Evolutionary conservation across 768 basidiomycete species (phyloP), one percentile per base, ranked within the genome.

Genomic region (Lepiota subincarnata): DNA sequence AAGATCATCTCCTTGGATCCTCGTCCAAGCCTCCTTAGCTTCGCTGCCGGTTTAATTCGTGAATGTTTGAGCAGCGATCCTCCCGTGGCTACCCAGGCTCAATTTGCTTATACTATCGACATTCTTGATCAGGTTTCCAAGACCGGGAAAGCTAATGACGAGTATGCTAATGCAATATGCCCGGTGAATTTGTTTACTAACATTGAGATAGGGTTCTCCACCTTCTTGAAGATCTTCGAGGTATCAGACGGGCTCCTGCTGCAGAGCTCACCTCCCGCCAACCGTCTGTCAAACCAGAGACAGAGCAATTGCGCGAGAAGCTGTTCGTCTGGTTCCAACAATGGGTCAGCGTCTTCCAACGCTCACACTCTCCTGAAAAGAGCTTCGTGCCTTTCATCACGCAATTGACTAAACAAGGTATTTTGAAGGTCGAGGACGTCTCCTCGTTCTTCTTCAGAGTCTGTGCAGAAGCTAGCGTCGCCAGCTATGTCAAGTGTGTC

Each of bases 391-490:
- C 89, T 4, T 98, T 94, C 72, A 96, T 98, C 70, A 95, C 91
- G n/a, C 89, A 94, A 64, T 77, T 99, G 50, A 95, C 92, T 41
- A 95, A 95, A 69, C 92, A 98, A 72, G 95, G 94, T 47, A 95
- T 99, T 55, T 74, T 99, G 61, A 95, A 93, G 64, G 87, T 91
- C 28, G 97, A 99, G 65, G 95, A 99, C 57, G 79, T 92, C 7
- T 98, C 97, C 4, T 94, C 92, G 3, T 91, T 98, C 64, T 99
- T 99, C 79, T 99, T 98, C 83, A 84, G 97, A 8, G 95, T 98
- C 37, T 98, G 95, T 64, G 89, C 93, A 53, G 95, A 98, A 69
- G 86, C 92, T 31, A 92, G 93, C 59, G 87, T 98, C 66, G 90
- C 84, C 66, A 87, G 83, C 65, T 98, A 95, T 71, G 71, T 84